Base-by-base conservation (phyloP, 306 rosid species). In the Vachellia pachyceras region DNA sequence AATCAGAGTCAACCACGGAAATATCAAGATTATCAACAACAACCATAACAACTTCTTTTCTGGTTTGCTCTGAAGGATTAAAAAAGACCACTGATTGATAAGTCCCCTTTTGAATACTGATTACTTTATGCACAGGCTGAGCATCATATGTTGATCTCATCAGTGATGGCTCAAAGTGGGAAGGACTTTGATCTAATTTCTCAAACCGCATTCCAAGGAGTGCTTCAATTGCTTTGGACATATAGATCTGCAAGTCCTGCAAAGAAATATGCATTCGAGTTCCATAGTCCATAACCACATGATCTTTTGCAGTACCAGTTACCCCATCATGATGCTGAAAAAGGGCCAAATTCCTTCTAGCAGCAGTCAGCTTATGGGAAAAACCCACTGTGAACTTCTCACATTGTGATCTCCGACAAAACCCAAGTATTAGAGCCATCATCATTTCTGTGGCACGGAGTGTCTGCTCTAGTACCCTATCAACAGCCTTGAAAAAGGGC, bases 291-390 rank as follows among this genome's bases (percentile, higher is more conserved):
- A 65, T 80, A 73, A 95, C 99, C 79, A 95, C 98, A 10, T 95
- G 93, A 83, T 95, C 98, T 82, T 93, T 95, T 67, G 99, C 99
- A 57, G 99, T 95, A 79, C 99, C 99, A 14, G 99, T 93, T 73
- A 95, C 99, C 46, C 99, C 99, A 73, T 95, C 99, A 80, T 95
- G 99, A 85, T 95, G 99, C 92, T 95, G 99, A 84, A 95, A 95
- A 83, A 95, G 99, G 75, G 99, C 99, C 64, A 95, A 86, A 79
- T 95, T 95, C 83, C 99, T 93, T 86, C 99, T 92, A 20, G 98
- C 99, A 80, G 99, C 99, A 7, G 97, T 90, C 90, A 95, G 83
- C 89, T 95, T 95, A 84, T 86, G 88, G 37, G 97, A 93, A 86
- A 95, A 95, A 58, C 93, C 96, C 44, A 78, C 17, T 1, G 94